Evolutionary conservation across 1,284 basidiomycete species (phyloP).

Genomic region (Lignosus rhinocerotis): DNA sequence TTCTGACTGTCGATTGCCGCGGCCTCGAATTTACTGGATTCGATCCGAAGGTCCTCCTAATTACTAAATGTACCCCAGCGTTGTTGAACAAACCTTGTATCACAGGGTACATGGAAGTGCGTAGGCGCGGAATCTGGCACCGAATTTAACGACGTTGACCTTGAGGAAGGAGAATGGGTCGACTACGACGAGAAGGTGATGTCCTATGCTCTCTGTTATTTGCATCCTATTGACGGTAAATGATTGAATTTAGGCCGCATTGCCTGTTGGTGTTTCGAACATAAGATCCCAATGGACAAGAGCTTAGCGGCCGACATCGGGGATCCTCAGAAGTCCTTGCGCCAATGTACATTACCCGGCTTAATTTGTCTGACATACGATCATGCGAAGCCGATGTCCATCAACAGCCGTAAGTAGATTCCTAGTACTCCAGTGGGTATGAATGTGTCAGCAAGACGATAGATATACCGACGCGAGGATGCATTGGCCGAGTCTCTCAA

Average conservation of each 20-base stretch:
- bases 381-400: not conserved
- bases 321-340: no score
- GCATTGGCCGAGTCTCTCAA: not conserved
- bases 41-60: conserved; percentile 54
- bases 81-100: conserved; percentile 5
- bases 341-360: conserved; percentile 4
- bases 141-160: conserved; percentile 61
- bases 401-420: not conserved
- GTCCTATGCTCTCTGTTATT: not conserved
- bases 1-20: conserved; percentile 73
- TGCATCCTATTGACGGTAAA: not conserved
- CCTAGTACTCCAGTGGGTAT: conserved; percentile 7
- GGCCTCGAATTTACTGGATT: conserved; percentile 77
- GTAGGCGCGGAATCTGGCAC: conserved; percentile 54
- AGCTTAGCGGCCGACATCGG: conserved; percentile 39
- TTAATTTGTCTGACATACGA: not conserved
- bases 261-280: conserved; percentile 65
- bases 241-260: conserved; percentile 44
- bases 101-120: conserved; percentile 72
- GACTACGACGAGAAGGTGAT: conserved; percentile 82
- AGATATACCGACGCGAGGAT: not conserved
- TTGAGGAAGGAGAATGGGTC: conserved; percentile 69
- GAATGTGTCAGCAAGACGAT: not conserved
- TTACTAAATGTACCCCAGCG: not conserved
- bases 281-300: conserved; percentile 65